Conservation (phyloP, 768 basidiomycete species). For the Mycena belliarum region DNA sequence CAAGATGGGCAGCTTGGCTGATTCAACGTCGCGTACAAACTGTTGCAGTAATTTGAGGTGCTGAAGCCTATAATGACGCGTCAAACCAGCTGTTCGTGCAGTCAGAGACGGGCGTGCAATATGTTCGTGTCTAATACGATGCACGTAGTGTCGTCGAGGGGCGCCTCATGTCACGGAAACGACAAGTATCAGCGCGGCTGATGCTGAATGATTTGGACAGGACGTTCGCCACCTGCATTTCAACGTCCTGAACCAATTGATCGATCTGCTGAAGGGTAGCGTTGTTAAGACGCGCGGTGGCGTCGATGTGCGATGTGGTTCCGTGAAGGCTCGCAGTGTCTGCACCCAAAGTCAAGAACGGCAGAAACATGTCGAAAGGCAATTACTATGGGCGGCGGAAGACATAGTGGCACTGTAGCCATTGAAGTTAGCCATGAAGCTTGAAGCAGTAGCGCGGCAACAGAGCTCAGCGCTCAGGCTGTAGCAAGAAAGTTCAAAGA, state of each 20-base stretch:
- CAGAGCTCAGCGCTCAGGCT: too few relatives aligned
- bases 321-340: too few relatives aligned
- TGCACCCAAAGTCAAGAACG: conserved; percentile 8
- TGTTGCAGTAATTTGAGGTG: conserved; percentile 45
- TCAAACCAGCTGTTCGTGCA: conserved; percentile 26
- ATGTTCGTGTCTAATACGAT: conserved; percentile 82
- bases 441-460: too few relatives aligned
- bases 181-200: conserved; percentile 1
- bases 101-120: conserved; percentile 53
- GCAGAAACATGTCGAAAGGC: not conserved
- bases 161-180: conserved; percentile 34
- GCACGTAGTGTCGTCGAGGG: conserved; percentile 41
- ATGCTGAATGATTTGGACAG: conserved; percentile 5
- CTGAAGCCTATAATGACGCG: conserved; percentile 2
- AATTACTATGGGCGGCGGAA: not conserved
- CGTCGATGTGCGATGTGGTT: too few relatives aligned
- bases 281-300: conserved; percentile 23
- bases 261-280: conserved; percentile 54
- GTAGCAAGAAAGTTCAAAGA: too few relatives aligned
- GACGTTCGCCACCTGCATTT: conserved; percentile 60
- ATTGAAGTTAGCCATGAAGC: not conserved
- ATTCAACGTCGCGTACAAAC: conserved; percentile 65
- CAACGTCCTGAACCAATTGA: conserved; percentile 65
- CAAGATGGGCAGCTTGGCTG: conserved; percentile 46
- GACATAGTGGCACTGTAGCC: not conserved